Conservation (phyloP, 495 filamentous ascomycete genomes). For the Endocarpon pusillum region DNA sequence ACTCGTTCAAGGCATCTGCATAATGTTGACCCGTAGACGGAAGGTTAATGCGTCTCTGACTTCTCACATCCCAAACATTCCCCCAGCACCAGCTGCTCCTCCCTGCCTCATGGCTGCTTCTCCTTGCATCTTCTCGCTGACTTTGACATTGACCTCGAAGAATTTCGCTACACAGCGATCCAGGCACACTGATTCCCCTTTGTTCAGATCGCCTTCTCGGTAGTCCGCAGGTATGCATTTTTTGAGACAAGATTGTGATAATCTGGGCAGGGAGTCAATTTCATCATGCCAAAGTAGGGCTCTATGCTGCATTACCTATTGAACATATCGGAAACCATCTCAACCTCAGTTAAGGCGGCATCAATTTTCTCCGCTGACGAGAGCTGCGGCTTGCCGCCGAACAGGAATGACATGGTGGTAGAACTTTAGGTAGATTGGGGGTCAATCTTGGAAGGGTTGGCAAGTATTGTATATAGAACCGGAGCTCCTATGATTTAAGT, state of each 20-base stretch:
- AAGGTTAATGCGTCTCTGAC: no score
- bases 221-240: constrained; percentile 88
- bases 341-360: constrained; percentile 77
- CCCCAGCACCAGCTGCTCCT: constrained; percentile 22
- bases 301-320: constrained; percentile 48
- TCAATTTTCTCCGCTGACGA: constrained; percentile 91
- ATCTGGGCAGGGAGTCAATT: constrained; percentile 28
- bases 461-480: no score
- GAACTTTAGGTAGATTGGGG: constrained; percentile 5
- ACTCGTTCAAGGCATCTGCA: no score
- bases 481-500: no score
- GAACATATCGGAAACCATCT: constrained; percentile 94
- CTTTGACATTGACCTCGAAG: constrained; percentile 94
- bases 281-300: constrained; percentile 1
- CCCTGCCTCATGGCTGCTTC: constrained; percentile 36
- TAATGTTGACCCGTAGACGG: no score
- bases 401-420: constrained; percentile 79
- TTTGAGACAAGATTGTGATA: constrained; percentile 71
- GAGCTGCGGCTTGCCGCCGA: constrained; percentile 70
- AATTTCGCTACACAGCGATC: constrained; percentile 95
- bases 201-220: constrained; percentile 89
- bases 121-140: constrained; percentile 65
- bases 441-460: no score
- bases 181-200: constrained; percentile 94
- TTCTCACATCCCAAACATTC: constrained; percentile 35